Percentiles rank a stretch among this genome's conserved stretches.
These are phyloP conservation scores for Fusarium sp. DNA, from an alignment of 2,329 filamentous ascomycete species.

Conservation along the genomic window DNA sequence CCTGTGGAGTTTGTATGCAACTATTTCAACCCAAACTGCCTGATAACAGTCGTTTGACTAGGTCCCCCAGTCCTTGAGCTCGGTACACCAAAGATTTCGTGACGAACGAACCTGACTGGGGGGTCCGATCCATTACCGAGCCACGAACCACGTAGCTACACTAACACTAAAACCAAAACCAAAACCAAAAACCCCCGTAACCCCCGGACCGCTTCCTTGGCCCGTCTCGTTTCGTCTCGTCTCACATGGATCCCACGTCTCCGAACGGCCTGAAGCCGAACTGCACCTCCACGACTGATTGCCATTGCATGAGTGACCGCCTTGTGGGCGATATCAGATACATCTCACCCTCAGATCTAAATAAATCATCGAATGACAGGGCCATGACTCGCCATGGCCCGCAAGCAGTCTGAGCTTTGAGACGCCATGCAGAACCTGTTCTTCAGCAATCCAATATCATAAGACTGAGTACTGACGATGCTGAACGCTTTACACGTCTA, in stretches of 20 bases:
- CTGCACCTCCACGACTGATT: slow-evolving; percentile 10
- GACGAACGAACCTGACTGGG: slow-evolving; percentile 1
- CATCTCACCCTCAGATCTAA: slow-evolving; percentile 1
- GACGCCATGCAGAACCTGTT: not conserved
- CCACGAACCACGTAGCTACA: slow-evolving; percentile 7
- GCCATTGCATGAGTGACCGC: slow-evolving; percentile 36
- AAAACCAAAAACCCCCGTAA: no score
- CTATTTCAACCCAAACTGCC: slow-evolving; percentile 12
- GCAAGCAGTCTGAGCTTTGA: not conserved
- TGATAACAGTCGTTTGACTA: not conserved
- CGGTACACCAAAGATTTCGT: slow-evolving; percentile 2
- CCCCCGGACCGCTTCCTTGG: slow-evolving; percentile 32
- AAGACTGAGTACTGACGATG: not conserved
- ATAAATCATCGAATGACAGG: slow-evolving; percentile 5
- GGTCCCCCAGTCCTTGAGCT: not conserved
- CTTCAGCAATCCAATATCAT: not conserved
- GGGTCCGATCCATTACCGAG: slow-evolving; percentile 5
- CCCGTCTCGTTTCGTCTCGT: slow-evolving; percentile 3
- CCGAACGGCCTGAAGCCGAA: slow-evolving; percentile 27
- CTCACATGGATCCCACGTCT: not conserved
- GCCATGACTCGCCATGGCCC: not conserved
- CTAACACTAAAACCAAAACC: not conserved
- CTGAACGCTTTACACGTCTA: slow-evolving; percentile 6
- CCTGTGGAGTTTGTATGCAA: slow-evolving; percentile 9
- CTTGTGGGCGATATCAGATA: slow-evolving; percentile 13